Conservation (phyloP, 2,329 filamentous ascomycete species). For the Capronia epimyces region DNA sequence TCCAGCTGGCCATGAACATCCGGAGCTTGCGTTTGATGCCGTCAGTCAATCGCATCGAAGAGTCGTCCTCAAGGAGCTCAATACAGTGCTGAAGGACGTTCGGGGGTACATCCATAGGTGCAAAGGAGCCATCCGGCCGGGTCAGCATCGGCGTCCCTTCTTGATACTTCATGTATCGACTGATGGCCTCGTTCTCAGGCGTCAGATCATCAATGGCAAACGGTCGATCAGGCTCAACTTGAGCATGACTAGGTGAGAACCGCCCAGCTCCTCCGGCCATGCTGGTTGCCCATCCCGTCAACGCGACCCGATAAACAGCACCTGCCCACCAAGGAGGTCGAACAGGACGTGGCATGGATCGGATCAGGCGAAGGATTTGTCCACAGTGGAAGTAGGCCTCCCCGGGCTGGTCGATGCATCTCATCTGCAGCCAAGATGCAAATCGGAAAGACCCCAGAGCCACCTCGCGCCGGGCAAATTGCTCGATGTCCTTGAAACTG, state of each 20-base stretch:
- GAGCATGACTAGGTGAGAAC: slow-evolving; percentile 31
- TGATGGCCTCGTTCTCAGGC: slow-evolving; percentile 48
- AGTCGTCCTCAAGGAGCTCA: slow-evolving; percentile 50
- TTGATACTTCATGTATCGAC: slow-evolving; percentile 49
- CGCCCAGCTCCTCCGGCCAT: slow-evolving; percentile 46
- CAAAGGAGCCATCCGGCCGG: slow-evolving; percentile 45
- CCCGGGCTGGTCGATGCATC: slow-evolving; percentile 58
- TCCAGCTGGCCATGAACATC: slow-evolving; percentile 34
- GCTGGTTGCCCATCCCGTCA: slow-evolving; percentile 60
- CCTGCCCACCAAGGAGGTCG: slow-evolving; percentile 67
- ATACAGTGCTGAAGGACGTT: slow-evolving; percentile 49
- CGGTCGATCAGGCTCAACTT: slow-evolving; percentile 34
- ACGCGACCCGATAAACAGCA: slow-evolving; percentile 61
- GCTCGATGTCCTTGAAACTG: slow-evolving; percentile 63
- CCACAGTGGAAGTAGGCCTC: slow-evolving; percentile 64
- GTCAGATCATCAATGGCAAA: slow-evolving; percentile 50
- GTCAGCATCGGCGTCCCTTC: slow-evolving; percentile 51
- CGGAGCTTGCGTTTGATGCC: slow-evolving; percentile 52
- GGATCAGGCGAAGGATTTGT: slow-evolving; percentile 59
- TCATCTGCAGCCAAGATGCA: slow-evolving; percentile 52
- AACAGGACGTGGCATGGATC: slow-evolving; percentile 54
- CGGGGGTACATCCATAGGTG: slow-evolving; percentile 45
- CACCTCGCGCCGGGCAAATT: slow-evolving; percentile 57
- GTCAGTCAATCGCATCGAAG: slow-evolving; percentile 50
- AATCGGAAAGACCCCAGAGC: slow-evolving; percentile 54